These are phyloP conservation scores for Micromonas commoda DNA, from an alignment of 139 green algal species.

Conservation along the genomic window DNA sequence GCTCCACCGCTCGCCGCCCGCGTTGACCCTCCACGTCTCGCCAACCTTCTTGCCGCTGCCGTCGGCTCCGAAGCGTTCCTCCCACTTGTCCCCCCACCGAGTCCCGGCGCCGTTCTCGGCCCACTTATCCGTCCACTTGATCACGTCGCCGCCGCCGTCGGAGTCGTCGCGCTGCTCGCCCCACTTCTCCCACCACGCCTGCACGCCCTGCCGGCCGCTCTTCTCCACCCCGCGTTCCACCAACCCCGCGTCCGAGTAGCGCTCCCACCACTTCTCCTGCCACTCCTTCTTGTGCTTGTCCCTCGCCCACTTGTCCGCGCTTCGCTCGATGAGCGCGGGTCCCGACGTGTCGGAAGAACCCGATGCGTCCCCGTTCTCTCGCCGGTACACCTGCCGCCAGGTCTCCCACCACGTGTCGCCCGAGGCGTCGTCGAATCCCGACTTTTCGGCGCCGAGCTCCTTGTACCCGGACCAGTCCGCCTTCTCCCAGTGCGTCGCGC, in stretches of 20 bases:
- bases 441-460: slow-evolving; percentile 24
- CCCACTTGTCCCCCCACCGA: slow-evolving; percentile 47
- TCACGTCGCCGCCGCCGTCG: background rate
- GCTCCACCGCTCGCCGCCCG: slow-evolving; percentile 13
- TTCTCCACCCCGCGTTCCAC: slow-evolving; percentile 16
- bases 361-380: background rate
- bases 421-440: background rate
- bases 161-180: slow-evolving; percentile 15
- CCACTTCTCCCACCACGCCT: slow-evolving; percentile 33
- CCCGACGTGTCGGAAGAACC: background rate
- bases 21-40: slow-evolving; percentile 1
- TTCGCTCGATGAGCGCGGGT: slow-evolving; percentile 26
- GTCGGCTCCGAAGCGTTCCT: slow-evolving; percentile 33
- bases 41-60: background rate
- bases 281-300: slow-evolving; percentile 13
- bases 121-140: slow-evolving; percentile 34
- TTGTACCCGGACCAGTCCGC: slow-evolving; percentile 16
- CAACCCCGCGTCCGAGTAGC: background rate
- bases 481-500: slow-evolving; percentile 24
- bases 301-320: slow-evolving; percentile 27
- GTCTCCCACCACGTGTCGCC: slow-evolving; percentile 29
- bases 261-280: slow-evolving; percentile 30
- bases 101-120: slow-evolving; percentile 36
- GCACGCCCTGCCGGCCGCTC: slow-evolving; percentile 4
- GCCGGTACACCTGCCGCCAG: slow-evolving; percentile 14